Evolutionary conservation across 2,329 filamentous ascomycete genomes (phyloP).

Genomic region (Trichoderma breve): DNA sequence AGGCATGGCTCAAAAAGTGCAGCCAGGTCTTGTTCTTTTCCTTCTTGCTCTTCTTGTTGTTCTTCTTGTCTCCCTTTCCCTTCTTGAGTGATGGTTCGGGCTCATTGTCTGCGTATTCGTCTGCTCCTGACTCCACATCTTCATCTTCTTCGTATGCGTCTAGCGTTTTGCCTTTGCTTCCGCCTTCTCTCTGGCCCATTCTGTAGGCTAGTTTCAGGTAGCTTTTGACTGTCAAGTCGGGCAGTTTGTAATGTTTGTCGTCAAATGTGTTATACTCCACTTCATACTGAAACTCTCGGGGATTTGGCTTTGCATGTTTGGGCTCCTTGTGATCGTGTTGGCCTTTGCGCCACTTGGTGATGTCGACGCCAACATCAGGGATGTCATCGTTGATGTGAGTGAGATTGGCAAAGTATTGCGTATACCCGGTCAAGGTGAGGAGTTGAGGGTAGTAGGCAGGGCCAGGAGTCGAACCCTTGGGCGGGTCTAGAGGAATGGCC

Average conservation of each 20-base stretch:
- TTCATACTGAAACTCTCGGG: slow-evolving; percentile 68
- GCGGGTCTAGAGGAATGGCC: slow-evolving; percentile 67
- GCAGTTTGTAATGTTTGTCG: slow-evolving; percentile 70
- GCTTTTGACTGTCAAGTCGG: slow-evolving; percentile 81
- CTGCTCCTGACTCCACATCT: slow-evolving; percentile 29
- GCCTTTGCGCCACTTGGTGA: slow-evolving; percentile 61
- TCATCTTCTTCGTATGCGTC: slow-evolving; percentile 28
- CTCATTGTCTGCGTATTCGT: slow-evolving; percentile 28
- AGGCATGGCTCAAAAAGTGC: slow-evolving; percentile 74
- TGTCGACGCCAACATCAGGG: slow-evolving; percentile 28
- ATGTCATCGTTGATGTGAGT: slow-evolving; percentile 80
- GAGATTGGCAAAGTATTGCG: slow-evolving; percentile 93
- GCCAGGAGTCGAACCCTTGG: slow-evolving; percentile 70
- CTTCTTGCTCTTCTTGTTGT: slow-evolving; percentile 48
- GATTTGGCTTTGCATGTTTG: slow-evolving; percentile 52
- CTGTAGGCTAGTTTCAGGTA: slow-evolving; percentile 75
- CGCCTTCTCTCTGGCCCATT: slow-evolving; percentile 54
- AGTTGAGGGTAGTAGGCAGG: slow-evolving; percentile 88
- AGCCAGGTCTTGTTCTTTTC: slow-evolving; percentile 69
- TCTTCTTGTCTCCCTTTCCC: slow-evolving; percentile 37
- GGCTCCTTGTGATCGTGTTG: slow-evolving; percentile 59
- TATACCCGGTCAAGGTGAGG: slow-evolving; percentile 75
- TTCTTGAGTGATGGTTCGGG: slow-evolving; percentile 45
- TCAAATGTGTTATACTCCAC: slow-evolving; percentile 83
- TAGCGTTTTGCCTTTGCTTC: slow-evolving; percentile 22